These are phyloP conservation scores for slime mould (Dictyostelium discoideum) DNA, from an alignment of 78 protist genomes.

Conservation along the genomic window DNA sequence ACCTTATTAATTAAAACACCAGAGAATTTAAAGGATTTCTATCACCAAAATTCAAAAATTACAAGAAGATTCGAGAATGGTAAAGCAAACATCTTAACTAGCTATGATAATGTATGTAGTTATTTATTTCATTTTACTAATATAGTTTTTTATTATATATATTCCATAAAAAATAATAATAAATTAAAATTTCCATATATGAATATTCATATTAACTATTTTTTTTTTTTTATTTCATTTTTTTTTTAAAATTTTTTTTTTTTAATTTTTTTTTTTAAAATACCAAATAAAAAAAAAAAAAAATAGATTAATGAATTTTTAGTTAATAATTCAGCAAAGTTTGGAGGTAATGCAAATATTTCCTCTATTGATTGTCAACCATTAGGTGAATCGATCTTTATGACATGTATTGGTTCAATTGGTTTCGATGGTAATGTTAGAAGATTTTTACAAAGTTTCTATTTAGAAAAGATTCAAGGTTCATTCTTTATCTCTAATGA, in stretches of 20 bases:
- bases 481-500: conserved; percentile 38
- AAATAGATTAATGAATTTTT: background rate
- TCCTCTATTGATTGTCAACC: conserved; percentile 31
- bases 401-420: conserved; percentile 34
- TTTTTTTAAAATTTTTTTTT: background rate
- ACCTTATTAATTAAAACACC: conserved; percentile 23
- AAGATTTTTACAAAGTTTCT: conserved; percentile 30
- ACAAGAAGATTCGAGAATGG: conserved; percentile 32
- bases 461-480: conserved; percentile 28
- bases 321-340: background rate
- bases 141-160: background rate
- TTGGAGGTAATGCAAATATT: background rate
- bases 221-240: background rate
- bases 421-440: background rate
- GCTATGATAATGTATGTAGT: conserved; percentile 14
- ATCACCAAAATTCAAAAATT: conserved; percentile 6
- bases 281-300: too few species aligned
- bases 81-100: background rate
- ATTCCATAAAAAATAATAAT: too few species aligned
- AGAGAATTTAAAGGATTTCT: conserved; percentile 16
- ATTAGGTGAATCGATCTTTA: background rate
- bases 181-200: background rate
- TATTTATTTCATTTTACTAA: background rate
- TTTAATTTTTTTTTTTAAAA: background rate
- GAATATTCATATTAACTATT: background rate